A percentile compares a stretch with the other conserved stretches of the same genome.
phyloP scores from a whole-genome alignment of 768 basidiomycete genomes.

The Megacollybia marginata region DNA sequence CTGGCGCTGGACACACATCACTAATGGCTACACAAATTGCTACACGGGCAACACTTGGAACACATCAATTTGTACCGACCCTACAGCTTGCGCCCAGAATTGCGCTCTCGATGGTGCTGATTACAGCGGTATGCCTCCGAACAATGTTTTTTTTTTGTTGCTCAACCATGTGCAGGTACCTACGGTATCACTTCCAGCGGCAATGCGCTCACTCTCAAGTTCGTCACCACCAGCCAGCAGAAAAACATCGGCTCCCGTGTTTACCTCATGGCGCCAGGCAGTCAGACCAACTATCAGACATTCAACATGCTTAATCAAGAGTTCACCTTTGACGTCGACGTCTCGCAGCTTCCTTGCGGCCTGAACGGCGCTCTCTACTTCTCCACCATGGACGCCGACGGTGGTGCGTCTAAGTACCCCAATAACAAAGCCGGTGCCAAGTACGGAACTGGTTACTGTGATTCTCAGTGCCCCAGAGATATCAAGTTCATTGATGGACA shows the following conservation, averaged over 20 bases:
- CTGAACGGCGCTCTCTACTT: conserved; percentile 41
- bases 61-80: conserved; percentile 41
- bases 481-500: too few species aligned
- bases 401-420: conserved; percentile 17
- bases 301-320: conserved; percentile 28
- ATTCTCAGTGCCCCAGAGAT: conserved; percentile 33
- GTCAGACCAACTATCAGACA: conserved; percentile 21
- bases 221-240: conserved; percentile 9
- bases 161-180: conserved; percentile 21
- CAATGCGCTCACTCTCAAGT: conserved; percentile 22
- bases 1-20: conserved; percentile 29
- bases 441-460: conserved; percentile 7
- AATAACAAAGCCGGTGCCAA: conserved; percentile 27
- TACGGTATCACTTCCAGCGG: conserved; percentile 30
- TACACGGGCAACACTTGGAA: conserved; percentile 55
- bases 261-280: conserved; percentile 25
- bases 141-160: background rate
- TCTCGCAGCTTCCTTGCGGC: conserved; percentile 35
- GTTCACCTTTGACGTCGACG: conserved; percentile 39
- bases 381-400: conserved; percentile 33
- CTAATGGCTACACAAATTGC: conserved; percentile 18
- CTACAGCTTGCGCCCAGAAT: conserved; percentile 35
- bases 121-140: conserved; percentile 32
- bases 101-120: conserved; percentile 40
- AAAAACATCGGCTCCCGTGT: conserved; percentile 9